phyloP scores from a whole-genome alignment of 495 filamentous ascomycete genomes.

The Pseudomonodictys pantanalensis region DNA sequence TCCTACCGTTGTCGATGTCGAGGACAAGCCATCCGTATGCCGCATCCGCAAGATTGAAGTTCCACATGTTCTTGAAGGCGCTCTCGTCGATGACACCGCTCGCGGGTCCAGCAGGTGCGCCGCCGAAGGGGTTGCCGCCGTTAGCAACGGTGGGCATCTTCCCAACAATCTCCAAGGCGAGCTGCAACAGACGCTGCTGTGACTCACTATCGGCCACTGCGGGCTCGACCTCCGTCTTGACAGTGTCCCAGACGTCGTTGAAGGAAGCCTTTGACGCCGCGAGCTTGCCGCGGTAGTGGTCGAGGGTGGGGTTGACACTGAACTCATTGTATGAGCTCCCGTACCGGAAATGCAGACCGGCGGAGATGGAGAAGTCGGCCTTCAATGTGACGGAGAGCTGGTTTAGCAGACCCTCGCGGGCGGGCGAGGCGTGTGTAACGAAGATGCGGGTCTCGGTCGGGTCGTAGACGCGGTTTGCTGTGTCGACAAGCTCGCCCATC shows the following conservation, averaged over 20 bases:
- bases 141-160: conserved; percentile 96
- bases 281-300: conserved; percentile 98
- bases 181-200: conserved; percentile 84
- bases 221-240: conserved; percentile 89
- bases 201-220: conserved; percentile 89
- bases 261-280: conserved; percentile 99
- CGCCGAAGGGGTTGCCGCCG: conserved; percentile 94
- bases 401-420: conserved; percentile 94
- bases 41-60: conserved; percentile 97
- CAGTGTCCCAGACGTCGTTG: conserved; percentile 99
- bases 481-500: conserved; percentile 98
- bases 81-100: conserved; percentile 95
- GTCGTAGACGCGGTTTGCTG: conserved; percentile 96
- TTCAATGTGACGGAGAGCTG: conserved; percentile 97
- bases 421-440: conserved; percentile 95
- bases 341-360: conserved; percentile 97
- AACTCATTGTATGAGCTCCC: conserved; percentile 99
- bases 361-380: conserved; percentile 97
- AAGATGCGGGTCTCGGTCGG: conserved; percentile 98
- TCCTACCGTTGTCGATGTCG: conserved; percentile 89
- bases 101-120: conserved; percentile 67
- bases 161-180: conserved; percentile 83
- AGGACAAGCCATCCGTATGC: conserved; percentile 95
- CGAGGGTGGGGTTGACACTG: conserved; percentile 95
- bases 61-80: conserved; percentile 99